A percentile compares a stretch with the other conserved stretches of the same genome.
Conservation (phyloP, 202 grass and related monocot genomes). For the Tripidium arundinaceum region DNA sequence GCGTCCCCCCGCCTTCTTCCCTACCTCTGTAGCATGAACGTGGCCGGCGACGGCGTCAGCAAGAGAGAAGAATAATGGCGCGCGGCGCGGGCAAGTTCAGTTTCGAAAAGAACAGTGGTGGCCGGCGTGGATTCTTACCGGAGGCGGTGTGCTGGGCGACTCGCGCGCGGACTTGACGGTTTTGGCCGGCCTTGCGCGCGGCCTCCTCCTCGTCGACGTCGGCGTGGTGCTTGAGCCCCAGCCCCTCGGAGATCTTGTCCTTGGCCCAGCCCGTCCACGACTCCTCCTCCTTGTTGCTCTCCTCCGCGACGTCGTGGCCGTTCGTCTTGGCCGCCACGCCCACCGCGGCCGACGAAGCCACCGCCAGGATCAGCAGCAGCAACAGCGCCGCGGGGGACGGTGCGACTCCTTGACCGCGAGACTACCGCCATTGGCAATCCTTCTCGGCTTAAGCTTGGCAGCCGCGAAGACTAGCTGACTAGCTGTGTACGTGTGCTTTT, state of each 20-base stretch:
- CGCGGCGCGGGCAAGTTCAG: too few species aligned
- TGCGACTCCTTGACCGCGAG: constrained; percentile 21
- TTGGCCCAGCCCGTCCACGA: constrained; percentile 67
- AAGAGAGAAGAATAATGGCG: background rate
- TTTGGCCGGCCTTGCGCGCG: constrained; percentile 46
- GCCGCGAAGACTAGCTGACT: background rate
- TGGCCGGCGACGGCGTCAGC: background rate
- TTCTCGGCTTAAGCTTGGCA: background rate
- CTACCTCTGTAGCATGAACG: constrained; percentile 28
- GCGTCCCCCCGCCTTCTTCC: constrained; percentile 39
- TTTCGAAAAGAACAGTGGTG: too few species aligned
- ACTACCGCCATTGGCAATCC: constrained; percentile 13
- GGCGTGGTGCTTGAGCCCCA: constrained; percentile 45
- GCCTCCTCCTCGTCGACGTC: constrained; percentile 54
- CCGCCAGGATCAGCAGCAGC: constrained; percentile 9
- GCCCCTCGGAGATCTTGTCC: constrained; percentile 65
- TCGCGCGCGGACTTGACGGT: constrained; percentile 42
- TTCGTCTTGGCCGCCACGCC: constrained; percentile 26
- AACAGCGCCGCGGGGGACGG: constrained; percentile 2
- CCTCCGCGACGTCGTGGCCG: background rate
- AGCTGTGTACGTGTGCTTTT: background rate
- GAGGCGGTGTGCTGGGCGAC: constrained; percentile 39
- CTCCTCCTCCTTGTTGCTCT: constrained; percentile 29
- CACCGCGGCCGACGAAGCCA: background rate
- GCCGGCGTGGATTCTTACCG: constrained; percentile 18